A percentile compares a stretch with the other conserved stretches of the same genome.
Conservation (phyloP, 495 filamentous ascomycete genomes). For the Delitschia confertaspora region DNA sequence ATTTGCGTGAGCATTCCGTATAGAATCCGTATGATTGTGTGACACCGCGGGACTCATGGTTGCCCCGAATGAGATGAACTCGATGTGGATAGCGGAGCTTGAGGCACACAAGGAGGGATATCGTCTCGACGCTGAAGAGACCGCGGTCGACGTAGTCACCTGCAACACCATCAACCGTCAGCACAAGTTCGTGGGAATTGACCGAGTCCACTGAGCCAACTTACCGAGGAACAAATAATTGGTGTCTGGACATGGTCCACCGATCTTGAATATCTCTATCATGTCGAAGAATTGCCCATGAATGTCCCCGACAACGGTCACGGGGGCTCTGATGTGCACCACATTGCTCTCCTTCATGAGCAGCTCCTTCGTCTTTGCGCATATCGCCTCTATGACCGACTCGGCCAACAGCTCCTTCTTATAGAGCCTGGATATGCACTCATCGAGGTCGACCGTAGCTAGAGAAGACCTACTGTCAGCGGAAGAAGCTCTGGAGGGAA, state of each 20-base stretch:
- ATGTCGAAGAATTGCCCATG: conserved; percentile 98
- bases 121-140: conserved; percentile 94
- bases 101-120: conserved; percentile 87
- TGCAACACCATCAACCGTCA: conserved; percentile 29
- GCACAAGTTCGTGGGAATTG: conserved; percentile 8
- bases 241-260: conserved; percentile 90
- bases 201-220: conserved; percentile 27
- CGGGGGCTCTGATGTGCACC: conserved; percentile 88
- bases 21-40: conserved; percentile 99
- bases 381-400: conserved; percentile 98
- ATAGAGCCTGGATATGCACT: conserved; percentile 92
- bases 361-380: conserved; percentile 95
- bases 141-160: conserved; percentile 97
- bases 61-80: conserved; percentile 88
- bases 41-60: conserved; percentile 94
- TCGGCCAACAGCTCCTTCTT: conserved; percentile 94
- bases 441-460: conserved; percentile 96
- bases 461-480: conserved; percentile 7
- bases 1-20: conserved; percentile 94
- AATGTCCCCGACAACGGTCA: conserved; percentile 98
- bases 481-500: conserved; percentile 1
- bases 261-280: conserved; percentile 98
- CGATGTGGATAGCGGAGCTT: conserved; percentile 89
- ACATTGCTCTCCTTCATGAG: conserved; percentile 99
- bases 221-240: conserved; percentile 95